phyloP scores from a whole-genome alignment of 2,329 filamentous ascomycete genomes.

The Torrubiella hemipterigena region DNA sequence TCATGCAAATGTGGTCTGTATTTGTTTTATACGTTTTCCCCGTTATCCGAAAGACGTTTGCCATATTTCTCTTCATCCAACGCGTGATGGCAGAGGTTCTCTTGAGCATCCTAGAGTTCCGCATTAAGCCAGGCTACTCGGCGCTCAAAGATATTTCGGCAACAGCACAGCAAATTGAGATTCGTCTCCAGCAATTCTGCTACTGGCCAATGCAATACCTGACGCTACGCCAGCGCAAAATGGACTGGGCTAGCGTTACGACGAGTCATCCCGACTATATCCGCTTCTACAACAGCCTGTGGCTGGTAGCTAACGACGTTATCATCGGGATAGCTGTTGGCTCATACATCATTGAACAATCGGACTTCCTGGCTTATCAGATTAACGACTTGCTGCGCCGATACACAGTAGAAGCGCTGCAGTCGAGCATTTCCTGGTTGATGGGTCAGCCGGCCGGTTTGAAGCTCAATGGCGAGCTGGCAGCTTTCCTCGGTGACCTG shows the following conservation, averaged over 20 bases:
- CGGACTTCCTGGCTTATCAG: conserved; percentile 67
- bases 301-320: conserved; percentile 96
- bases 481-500: conserved; percentile 84
- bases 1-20: conserved; percentile 57
- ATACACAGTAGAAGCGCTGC: conserved; percentile 82
- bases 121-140: conserved; percentile 61
- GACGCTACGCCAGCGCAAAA: conserved; percentile 77
- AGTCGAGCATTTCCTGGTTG: conserved; percentile 84
- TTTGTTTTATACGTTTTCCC: conserved; percentile 70
- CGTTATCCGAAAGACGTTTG: conserved; percentile 57
- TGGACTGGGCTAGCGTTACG: conserved; percentile 91
- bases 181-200: conserved; percentile 92
- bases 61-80: conserved; percentile 68
- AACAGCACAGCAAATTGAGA: conserved; percentile 94
- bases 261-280: conserved; percentile 97
- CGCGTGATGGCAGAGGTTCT: conserved; percentile 71
- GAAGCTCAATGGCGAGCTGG: conserved; percentile 89
- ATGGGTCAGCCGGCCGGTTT: conserved; percentile 92
- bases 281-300: conserved; percentile 95
- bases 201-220: conserved; percentile 98
- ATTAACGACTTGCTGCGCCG: conserved; percentile 64
- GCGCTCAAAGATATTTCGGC: conserved; percentile 93
- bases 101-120: conserved; percentile 73
- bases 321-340: conserved; percentile 96
- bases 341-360: conserved; percentile 94